A percentile compares a stretch with the other conserved stretches of the same genome.
These are phyloP conservation scores for Chaetomium sp. DNA, from an alignment of 2,329 filamentous ascomycete genomes.

Conservation along the genomic window DNA sequence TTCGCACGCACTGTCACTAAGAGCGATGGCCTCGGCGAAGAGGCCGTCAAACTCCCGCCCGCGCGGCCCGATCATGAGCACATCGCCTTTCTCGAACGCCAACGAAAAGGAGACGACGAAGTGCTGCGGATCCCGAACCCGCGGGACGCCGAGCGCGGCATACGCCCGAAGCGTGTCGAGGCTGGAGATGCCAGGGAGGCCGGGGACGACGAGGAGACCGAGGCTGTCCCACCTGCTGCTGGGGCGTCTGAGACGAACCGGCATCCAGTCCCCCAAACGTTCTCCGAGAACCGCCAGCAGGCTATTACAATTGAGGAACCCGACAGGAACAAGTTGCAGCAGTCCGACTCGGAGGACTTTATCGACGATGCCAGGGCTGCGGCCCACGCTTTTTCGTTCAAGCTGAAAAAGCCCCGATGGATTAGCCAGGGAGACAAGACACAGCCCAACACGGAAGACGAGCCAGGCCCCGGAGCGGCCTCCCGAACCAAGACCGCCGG, in stretches of 20 bases:
- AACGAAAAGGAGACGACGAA: slow-evolving; percentile 67
- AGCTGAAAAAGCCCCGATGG: slow-evolving; percentile 9
- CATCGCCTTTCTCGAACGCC: slow-evolving; percentile 80
- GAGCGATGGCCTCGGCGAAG: slow-evolving; percentile 49
- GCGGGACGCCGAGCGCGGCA: slow-evolving; percentile 78
- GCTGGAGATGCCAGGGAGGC: slow-evolving; percentile 30
- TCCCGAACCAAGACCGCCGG: slow-evolving; percentile 3
- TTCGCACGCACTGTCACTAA: slow-evolving; percentile 62
- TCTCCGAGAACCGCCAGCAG: slow-evolving; percentile 30
- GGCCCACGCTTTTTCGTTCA: slow-evolving; percentile 32
- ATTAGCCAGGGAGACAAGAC: slow-evolving; percentile 34
- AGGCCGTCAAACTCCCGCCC: slow-evolving; percentile 41
- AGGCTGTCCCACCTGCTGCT: slow-evolving; percentile 16
- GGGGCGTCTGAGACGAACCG: slow-evolving; percentile 27
- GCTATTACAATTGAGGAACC: slow-evolving; percentile 65
- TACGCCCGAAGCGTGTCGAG: slow-evolving; percentile 54
- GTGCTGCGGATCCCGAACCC: slow-evolving; percentile 86
- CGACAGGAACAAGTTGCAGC: slow-evolving; percentile 34
- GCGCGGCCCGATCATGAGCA: slow-evolving; percentile 65
- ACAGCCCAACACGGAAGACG: slow-evolving; percentile 32
- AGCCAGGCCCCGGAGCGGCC: slow-evolving; percentile 13
- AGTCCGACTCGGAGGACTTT: slow-evolving; percentile 37
- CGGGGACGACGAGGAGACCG: slow-evolving; percentile 29
- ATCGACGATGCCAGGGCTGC: slow-evolving; percentile 38
- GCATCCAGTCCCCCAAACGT: slow-evolving; percentile 22